phyloP scores from a whole-genome alignment of 164 flowering plant genomes.

The Aristolochia contorta region DNA sequence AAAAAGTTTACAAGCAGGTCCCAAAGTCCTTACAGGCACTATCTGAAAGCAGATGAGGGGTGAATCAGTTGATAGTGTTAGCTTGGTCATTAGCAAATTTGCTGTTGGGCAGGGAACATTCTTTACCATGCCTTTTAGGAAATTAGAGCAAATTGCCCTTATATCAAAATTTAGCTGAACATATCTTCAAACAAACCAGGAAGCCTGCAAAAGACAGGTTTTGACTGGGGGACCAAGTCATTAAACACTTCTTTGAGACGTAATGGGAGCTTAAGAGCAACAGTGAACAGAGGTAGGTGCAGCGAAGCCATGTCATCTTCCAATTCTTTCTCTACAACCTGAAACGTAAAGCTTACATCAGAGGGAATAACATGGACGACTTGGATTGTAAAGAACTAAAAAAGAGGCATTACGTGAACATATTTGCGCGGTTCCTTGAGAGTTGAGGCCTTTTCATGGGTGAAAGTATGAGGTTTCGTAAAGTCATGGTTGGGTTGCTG shows the following conservation, averaged over 20 bases:
- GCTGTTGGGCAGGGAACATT: too few species aligned
- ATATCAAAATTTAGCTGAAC: too few species aligned
- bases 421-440: constrained; percentile 54
- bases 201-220: too few species aligned
- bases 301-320: neutral
- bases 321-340: neutral
- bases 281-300: neutral
- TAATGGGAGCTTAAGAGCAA: neutral
- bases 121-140: too few species aligned
- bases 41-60: too few species aligned
- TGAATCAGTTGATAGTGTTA: too few species aligned
- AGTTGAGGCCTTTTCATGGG: constrained; percentile 87
- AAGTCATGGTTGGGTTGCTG: constrained; percentile 59
- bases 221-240: neutral
- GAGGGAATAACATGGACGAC: neutral
- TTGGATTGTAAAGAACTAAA: neutral
- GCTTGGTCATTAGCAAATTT: too few species aligned
- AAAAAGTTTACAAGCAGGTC: too few species aligned
- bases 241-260: neutral
- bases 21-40: too few species aligned
- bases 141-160: too few species aligned
- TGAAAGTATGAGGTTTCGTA: constrained; percentile 78
- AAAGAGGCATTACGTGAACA: constrained; percentile 49
- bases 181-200: too few species aligned
- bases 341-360: neutral